Evolutionary conservation across 129 eudicot genomes (phyloP).

Genomic region (Escallonia herrerae): DNA sequence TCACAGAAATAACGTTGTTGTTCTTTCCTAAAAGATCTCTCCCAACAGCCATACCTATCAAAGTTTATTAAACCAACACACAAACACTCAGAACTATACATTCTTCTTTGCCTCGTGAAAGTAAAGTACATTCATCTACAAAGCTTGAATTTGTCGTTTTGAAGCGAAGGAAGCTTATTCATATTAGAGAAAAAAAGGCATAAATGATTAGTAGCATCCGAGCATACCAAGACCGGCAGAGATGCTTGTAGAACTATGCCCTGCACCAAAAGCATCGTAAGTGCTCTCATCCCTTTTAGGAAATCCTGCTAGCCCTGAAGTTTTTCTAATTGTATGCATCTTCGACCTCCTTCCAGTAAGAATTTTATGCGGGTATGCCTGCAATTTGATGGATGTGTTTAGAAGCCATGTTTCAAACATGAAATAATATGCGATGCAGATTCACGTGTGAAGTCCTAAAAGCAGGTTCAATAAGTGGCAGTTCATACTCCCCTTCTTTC

Average conservation of each 20-base stretch:
- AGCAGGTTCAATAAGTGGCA: too few relatives aligned
- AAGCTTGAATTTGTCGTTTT: too few relatives aligned
- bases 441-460: too few relatives aligned
- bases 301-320: constrained; percentile 83
- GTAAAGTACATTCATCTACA: too few relatives aligned
- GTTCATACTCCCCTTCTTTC: too few relatives aligned
- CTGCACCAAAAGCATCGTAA: constrained; percentile 86
- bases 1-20: constrained; percentile 74
- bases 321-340: constrained; percentile 76
- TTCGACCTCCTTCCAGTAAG: constrained; percentile 81
- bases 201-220: too few relatives aligned
- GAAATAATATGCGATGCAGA: background rate
- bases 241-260: constrained; percentile 89
- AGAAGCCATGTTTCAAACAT: background rate
- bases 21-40: constrained; percentile 79
- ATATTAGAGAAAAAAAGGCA: background rate
- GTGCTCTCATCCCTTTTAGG: constrained; percentile 84
- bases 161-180: too few relatives aligned
- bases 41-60: constrained; percentile 84
- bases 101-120: background rate
- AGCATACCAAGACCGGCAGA: constrained; percentile 89
- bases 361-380: constrained; percentile 83
- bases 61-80: background rate
- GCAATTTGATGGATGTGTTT: constrained; percentile 5
- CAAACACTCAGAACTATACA: background rate